These are phyloP conservation scores for Fusarium buxicola DNA, from an alignment of 2,329 filamentous ascomycete species.

Conservation along the genomic window DNA sequence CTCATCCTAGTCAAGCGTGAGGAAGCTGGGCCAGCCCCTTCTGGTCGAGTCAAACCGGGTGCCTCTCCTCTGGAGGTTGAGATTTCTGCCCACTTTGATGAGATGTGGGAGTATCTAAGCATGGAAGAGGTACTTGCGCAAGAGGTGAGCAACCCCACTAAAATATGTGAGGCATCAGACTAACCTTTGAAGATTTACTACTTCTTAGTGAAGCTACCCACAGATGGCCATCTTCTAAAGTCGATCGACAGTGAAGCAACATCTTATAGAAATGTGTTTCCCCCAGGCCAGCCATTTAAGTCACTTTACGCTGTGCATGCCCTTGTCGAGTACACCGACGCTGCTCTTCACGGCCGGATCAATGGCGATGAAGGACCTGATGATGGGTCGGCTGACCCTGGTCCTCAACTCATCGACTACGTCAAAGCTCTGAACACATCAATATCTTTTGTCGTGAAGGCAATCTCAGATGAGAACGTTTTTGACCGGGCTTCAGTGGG, in stretches of 20 bases:
- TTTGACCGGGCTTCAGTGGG: slow-evolving; percentile 51
- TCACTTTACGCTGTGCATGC: slow-evolving; percentile 78
- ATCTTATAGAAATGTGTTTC: slow-evolving; percentile 73
- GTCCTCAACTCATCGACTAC: slow-evolving; percentile 42
- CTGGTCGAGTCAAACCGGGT: slow-evolving; percentile 60
- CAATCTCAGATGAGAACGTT: slow-evolving; percentile 69
- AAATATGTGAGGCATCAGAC: slow-evolving; percentile 6
- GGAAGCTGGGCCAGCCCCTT: slow-evolving; percentile 57
- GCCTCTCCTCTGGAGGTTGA: slow-evolving; percentile 78
- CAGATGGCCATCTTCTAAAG: slow-evolving; percentile 70
- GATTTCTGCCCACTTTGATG: slow-evolving; percentile 83
- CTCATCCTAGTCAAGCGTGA: slow-evolving; percentile 74
- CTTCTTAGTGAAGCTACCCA: slow-evolving; percentile 77
- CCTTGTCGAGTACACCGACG: slow-evolving; percentile 70
- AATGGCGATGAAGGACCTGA: slow-evolving; percentile 8
- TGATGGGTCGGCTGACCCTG: slow-evolving; percentile 15
- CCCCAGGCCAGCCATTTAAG: slow-evolving; percentile 75
- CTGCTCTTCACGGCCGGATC: slow-evolving; percentile 48
- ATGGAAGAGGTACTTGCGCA: slow-evolving; percentile 76
- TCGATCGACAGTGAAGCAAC: slow-evolving; percentile 66
- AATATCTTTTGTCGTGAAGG: slow-evolving; percentile 67
- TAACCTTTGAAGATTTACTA: slow-evolving; percentile 67
- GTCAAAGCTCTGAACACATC: slow-evolving; percentile 56
- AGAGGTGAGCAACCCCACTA: slow-evolving; percentile 62
- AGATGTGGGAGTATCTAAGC: slow-evolving; percentile 83